Percentiles rank a stretch among this genome's conserved stretches.
Conservation (phyloP, 768 basidiomycete genomes). For the Lactarius quietus region DNA sequence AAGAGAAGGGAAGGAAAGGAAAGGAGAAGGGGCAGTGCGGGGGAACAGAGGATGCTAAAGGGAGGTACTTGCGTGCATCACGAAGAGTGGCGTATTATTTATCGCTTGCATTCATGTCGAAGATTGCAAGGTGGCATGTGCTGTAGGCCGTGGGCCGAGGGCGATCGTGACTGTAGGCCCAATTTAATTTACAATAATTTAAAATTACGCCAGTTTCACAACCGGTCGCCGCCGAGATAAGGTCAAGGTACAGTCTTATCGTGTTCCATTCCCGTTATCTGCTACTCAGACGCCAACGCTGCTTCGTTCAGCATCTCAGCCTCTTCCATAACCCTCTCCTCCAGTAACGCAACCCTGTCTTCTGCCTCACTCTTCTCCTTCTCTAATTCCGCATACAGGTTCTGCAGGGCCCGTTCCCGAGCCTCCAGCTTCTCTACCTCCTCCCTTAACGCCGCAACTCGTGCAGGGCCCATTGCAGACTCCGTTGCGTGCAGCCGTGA, state of each 20-base stretch:
- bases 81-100: constrained; percentile 1
- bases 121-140: not conserved
- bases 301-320: constrained; percentile 80
- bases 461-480: constrained; percentile 66
- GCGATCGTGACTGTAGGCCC: no score
- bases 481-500: constrained; percentile 69
- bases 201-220: not conserved
- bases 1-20: not conserved
- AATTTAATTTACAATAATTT: no score
- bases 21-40: constrained; percentile 1
- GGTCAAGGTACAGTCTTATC: not conserved
- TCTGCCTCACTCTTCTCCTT: constrained; percentile 60
- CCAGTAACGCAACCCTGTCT: constrained; percentile 56
- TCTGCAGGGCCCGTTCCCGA: constrained; percentile 76
- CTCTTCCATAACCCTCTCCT: constrained; percentile 84
- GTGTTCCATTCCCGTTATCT: not conserved
- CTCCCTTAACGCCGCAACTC: constrained; percentile 75
- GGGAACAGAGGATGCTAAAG: not conserved
- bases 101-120: not conserved
- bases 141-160: no score
- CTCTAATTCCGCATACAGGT: constrained; percentile 79
- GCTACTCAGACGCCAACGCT: constrained; percentile 44
- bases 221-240: not conserved
- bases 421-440: constrained; percentile 80
- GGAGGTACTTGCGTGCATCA: not conserved